Conservation (phyloP, 164 flowering plant species). For the Kingdonia uniflora region DNA sequence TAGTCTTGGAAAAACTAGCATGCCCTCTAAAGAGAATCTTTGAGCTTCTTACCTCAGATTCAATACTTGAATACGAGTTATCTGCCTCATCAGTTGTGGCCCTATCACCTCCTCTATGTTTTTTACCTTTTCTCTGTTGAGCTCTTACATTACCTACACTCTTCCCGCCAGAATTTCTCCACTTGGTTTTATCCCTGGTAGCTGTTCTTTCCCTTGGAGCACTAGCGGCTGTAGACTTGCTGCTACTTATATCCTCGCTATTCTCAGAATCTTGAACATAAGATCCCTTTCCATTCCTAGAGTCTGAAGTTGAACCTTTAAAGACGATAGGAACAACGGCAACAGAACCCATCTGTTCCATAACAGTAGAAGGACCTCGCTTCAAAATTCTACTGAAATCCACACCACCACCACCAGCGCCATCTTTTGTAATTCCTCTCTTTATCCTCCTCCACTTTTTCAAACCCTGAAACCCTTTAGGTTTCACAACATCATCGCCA, state of each 20-base stretch:
- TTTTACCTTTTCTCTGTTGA: slow-evolving; percentile 42
- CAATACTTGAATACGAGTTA: slow-evolving; percentile 63
- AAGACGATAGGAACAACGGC: slow-evolving; percentile 16
- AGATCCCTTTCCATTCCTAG: slow-evolving; percentile 28
- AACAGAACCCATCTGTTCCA: slow-evolving; percentile 25
- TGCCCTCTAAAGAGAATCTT: slow-evolving; percentile 33
- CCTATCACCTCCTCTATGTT: slow-evolving; percentile 52
- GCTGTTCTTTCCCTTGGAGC: slow-evolving; percentile 31
- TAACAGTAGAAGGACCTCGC: slow-evolving; percentile 29
- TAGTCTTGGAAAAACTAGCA: slow-evolving; percentile 22
- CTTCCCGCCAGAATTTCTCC: slow-evolving; percentile 33
- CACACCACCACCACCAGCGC: slow-evolving; percentile 8
- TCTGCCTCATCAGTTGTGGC: slow-evolving; percentile 45
- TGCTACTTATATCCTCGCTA: slow-evolving; percentile 68
- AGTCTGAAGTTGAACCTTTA: slow-evolving; percentile 22
- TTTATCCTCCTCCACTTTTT: slow-evolving; percentile 78
- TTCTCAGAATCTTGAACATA: slow-evolving; percentile 49
- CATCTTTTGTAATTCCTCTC: slow-evolving; percentile 41
- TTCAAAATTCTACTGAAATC: slow-evolving; percentile 46
- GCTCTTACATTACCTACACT: slow-evolving; percentile 18
- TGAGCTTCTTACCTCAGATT: slow-evolving; percentile 75
- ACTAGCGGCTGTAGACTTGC: slow-evolving; percentile 73
- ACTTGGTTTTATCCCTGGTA: slow-evolving; percentile 30
- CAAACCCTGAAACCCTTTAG: slow-evolving; percentile 69
- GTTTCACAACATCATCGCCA: background rate